Evolutionary conservation across 345 rosid genomes (phyloP).

Genomic region (Populus pruinosa): DNA sequence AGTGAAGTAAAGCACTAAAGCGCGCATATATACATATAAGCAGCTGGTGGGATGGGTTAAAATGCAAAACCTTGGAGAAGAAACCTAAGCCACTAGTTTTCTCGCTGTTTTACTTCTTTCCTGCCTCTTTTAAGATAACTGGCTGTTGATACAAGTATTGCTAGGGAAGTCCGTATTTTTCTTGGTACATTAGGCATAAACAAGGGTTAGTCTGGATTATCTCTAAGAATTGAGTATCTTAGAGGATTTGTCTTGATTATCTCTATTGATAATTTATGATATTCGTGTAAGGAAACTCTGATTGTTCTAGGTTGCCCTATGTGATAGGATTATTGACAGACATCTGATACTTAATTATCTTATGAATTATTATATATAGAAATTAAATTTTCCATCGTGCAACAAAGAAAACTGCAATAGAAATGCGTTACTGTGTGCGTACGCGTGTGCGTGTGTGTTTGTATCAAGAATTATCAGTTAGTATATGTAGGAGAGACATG

Average conservation of each 20-base stretch:
- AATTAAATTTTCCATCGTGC: background rate
- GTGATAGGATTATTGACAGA: background rate
- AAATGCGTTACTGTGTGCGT: background rate
- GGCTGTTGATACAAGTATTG: background rate
- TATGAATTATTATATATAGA: background rate
- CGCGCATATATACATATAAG: background rate
- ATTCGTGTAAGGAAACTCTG: background rate
- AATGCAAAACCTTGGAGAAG: background rate
- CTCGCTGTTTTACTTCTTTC: background rate
- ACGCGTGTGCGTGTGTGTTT: background rate
- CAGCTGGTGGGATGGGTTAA: background rate
- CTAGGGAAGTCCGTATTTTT: background rate
- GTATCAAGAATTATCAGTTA: background rate
- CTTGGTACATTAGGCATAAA: constrained; percentile 2
- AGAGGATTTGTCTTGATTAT: constrained; percentile 7
- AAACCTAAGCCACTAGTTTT: constrained; percentile 1
- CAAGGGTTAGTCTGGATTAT: constrained; percentile 14
- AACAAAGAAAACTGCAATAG: background rate
- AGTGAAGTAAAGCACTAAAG: background rate
- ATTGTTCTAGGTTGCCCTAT: background rate
- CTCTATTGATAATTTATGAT: background rate
- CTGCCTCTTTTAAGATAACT: background rate
- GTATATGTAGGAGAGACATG: background rate
- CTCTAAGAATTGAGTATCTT: constrained; percentile 4
- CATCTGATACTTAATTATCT: background rate